These are phyloP conservation scores for Vaccinium corymbosum DNA, from an alignment of 148 eudicot species.

Conservation along the genomic window DNA sequence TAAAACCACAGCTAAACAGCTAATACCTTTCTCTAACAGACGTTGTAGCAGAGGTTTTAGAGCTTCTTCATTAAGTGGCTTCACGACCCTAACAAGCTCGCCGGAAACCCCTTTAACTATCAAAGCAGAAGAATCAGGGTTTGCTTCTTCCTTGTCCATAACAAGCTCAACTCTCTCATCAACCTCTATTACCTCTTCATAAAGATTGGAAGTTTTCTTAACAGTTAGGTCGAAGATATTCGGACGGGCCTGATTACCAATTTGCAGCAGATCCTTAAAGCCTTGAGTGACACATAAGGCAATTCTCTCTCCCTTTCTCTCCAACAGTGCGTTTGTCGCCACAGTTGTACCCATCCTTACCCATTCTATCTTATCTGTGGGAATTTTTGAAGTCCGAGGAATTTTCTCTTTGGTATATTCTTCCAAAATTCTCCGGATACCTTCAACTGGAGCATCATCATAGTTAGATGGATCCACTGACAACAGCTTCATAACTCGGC, in stretches of 20 bases:
- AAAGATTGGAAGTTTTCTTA: conserved; percentile 80
- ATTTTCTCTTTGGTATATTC: conserved; percentile 68
- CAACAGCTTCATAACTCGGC: conserved; percentile 80
- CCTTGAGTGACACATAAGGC: conserved; percentile 91
- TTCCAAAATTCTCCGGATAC: conserved; percentile 89
- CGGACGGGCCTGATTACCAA: conserved; percentile 98
- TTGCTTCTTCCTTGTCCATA: conserved; percentile 38
- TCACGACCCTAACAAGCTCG: conserved; percentile 65
- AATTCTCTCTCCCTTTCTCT: conserved; percentile 94
- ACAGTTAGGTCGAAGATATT: conserved; percentile 93
- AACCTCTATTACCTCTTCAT: conserved; percentile 83
- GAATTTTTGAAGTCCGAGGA: conserved; percentile 73
- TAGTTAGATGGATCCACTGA: conserved; percentile 97
- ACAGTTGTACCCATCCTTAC: conserved; percentile 98
- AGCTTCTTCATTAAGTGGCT: conserved; percentile 65
- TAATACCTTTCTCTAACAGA: conserved; percentile 71
- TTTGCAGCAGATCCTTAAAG: conserved; percentile 77
- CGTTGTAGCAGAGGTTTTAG: conserved; percentile 59
- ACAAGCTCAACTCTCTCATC: conserved; percentile 95
- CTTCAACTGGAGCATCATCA: conserved; percentile 97
- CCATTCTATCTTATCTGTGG: conserved; percentile 95
- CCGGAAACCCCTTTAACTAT: conserved; percentile 75
- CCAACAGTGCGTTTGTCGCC: conserved; percentile 90
- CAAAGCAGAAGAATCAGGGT: conserved; percentile 25
- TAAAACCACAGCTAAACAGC: conserved; percentile 84